Base-by-base conservation (phyloP, 371 early-diverging fungal genomes). In the Choanephora cucurbitarum region DNA sequence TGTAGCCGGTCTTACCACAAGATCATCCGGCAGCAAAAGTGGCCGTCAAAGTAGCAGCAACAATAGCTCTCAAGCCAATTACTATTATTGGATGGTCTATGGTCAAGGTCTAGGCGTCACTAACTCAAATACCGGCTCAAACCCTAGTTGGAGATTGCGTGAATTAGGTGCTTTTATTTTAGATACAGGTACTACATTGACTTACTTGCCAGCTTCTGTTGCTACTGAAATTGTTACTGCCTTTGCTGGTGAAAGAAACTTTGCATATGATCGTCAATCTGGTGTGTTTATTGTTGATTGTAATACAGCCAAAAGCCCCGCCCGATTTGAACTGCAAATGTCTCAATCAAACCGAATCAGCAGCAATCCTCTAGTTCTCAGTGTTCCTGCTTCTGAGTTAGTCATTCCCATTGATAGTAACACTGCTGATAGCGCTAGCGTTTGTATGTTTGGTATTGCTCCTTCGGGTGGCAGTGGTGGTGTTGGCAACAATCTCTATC, bases 31-130 rank as follows among this genome's bases (percentile, higher is more conserved):
- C 24, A 11, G 40, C 43, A 23, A 32, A 5, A 48, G 15, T 24
- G 31, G 3, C 22, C 18, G 9, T 15, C 18, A 11, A 14, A 42
- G 34, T 57, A 41, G 24, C 6, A 21, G 33, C 7, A 54, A 33
- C 22, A 42, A 50, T n/a, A 37, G 11, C 14, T 37, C 37, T 37
- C 37, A 37, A 37, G 41, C 55, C 2, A 55, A 47, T 0, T 78
- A 69, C 41, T 72, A 69, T 41, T 78, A 78, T 45, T 78, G 79
- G 79, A 72, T 71, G 72, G 79, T 78, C 0, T 74, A 74, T 42
- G 71, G 70, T 15, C 70, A 72, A 60, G 75, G 74, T n/a, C 37
- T 75, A 21, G 60, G 69, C 0, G 72, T 75, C 7, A 49, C 31
- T 6, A 60, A 52, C 32, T 60, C 58, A 1, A 31, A 40, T 6